A percentile compares a stretch with the other conserved stretches of the same genome.
phyloP scores from a whole-genome alignment of 345 rosid species.

The Raphanus raphanistrum region DNA sequence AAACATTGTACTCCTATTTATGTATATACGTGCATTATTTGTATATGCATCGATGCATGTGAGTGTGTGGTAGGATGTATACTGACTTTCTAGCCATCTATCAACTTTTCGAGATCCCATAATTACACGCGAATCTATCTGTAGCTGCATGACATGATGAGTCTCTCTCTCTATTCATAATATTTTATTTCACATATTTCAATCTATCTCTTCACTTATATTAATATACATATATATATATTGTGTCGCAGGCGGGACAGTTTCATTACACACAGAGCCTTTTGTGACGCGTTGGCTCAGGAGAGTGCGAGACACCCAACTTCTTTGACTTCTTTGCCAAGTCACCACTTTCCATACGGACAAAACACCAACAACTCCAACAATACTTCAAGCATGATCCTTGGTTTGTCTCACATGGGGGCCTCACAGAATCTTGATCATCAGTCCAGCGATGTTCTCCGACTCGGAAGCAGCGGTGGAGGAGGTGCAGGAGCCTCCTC shows the following conservation, averaged over 20 bases:
- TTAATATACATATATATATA: neutral
- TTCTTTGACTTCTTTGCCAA: conserved; percentile 50
- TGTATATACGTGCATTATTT: conserved; percentile 34
- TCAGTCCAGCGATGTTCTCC: conserved; percentile 47
- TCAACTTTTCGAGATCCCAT: conserved; percentile 41
- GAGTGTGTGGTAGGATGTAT: conserved; percentile 22
- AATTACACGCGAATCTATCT: conserved; percentile 43
- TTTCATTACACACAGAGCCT: conserved; percentile 79
- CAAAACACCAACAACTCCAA: conserved; percentile 43
- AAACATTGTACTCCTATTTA: conserved; percentile 40
- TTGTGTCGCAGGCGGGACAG: conserved; percentile 68
- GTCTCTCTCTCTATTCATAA: conserved; percentile 28
- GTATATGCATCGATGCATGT: conserved; percentile 32
- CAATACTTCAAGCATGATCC: conserved; percentile 50
- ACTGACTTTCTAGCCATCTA: conserved; percentile 36
- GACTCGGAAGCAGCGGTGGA: conserved; percentile 51
- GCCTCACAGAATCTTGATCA: conserved; percentile 44
- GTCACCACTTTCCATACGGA: conserved; percentile 59
- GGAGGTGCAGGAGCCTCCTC: conserved; percentile 40
- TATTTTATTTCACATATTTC: conserved; percentile 13
- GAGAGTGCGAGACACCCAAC: conserved; percentile 77
- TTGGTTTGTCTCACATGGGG: conserved; percentile 63
- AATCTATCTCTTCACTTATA: conserved; percentile 16
- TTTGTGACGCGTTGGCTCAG: conserved; percentile 82
- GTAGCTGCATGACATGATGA: conserved; percentile 43